These are phyloP conservation scores for Parathielavia hyrcaniae DNA, from an alignment of 495 filamentous ascomycete species.

Conservation along the genomic window DNA sequence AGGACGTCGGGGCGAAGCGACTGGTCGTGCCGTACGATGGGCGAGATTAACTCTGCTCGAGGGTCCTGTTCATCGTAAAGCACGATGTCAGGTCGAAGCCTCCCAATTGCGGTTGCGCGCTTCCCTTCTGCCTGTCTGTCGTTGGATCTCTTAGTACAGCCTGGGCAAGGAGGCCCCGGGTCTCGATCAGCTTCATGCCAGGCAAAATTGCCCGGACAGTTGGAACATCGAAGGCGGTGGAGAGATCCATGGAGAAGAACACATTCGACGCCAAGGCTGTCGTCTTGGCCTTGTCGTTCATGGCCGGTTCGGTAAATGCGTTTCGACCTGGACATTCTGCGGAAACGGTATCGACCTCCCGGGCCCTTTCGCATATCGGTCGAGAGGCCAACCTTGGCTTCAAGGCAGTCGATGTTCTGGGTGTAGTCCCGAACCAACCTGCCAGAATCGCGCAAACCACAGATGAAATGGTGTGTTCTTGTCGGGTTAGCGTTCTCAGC, in stretches of 20 bases:
- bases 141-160: slow-evolving; percentile 14
- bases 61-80: slow-evolving; percentile 18
- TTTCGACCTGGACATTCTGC: slow-evolving; percentile 6
- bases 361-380: slow-evolving; percentile 11
- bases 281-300: slow-evolving; percentile 8
- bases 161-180: slow-evolving; percentile 10
- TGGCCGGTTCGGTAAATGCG: slow-evolving; percentile 4
- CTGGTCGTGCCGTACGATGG: slow-evolving; percentile 16
- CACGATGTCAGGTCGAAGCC: slow-evolving; percentile 17
- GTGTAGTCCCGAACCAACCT: slow-evolving; percentile 20
- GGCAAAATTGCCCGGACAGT: slow-evolving; percentile 10
- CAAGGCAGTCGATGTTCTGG: slow-evolving; percentile 20
- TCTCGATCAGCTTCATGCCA: slow-evolving; percentile 9
- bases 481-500: slow-evolving; percentile 11
- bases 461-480: slow-evolving; percentile 14
- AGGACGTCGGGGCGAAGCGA: slow-evolving; percentile 16
- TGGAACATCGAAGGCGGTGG: slow-evolving; percentile 15
- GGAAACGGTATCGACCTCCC: slow-evolving; percentile 15
- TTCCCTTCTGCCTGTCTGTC: slow-evolving; percentile 16
- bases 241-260: slow-evolving; percentile 21
- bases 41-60: slow-evolving; percentile 17
- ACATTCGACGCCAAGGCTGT: slow-evolving; percentile 15
- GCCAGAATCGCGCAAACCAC: slow-evolving; percentile 9
- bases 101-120: slow-evolving; percentile 15
- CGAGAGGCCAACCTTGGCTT: slow-evolving; percentile 20